These are phyloP conservation scores for Neonectria coccinea DNA, from an alignment of 2,329 filamentous ascomycete species.

Conservation along the genomic window DNA sequence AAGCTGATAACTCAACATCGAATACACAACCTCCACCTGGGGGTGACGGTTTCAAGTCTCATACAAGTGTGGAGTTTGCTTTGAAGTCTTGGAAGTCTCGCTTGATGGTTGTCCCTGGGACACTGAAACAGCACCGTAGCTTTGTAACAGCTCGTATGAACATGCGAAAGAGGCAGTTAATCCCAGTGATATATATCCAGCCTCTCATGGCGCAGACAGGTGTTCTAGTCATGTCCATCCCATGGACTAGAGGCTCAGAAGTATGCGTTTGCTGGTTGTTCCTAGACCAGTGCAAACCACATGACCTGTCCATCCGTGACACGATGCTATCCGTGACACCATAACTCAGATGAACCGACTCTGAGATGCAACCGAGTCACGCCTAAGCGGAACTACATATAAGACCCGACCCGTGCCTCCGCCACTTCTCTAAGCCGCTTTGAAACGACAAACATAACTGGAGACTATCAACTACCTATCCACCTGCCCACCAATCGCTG, in stretches of 20 bases:
- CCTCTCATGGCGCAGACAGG: background rate
- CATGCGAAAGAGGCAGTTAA: background rate
- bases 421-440: background rate
- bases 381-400: background rate
- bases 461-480: background rate
- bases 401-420: background rate
- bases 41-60: background rate
- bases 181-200: background rate
- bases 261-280: background rate
- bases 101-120: background rate
- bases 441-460: background rate
- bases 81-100: background rate
- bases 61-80: background rate
- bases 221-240: background rate
- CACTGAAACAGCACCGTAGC: background rate
- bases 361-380: background rate
- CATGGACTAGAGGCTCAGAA: background rate
- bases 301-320: background rate
- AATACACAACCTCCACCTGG: background rate
- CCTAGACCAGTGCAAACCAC: background rate
- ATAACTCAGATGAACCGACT: background rate
- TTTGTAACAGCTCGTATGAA: background rate
- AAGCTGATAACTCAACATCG: background rate
- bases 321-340: background rate
- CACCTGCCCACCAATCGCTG: background rate